These are phyloP conservation scores for Tolypocladium ovalisporum DNA, from an alignment of 2,329 filamentous ascomycete species.

Conservation along the genomic window DNA sequence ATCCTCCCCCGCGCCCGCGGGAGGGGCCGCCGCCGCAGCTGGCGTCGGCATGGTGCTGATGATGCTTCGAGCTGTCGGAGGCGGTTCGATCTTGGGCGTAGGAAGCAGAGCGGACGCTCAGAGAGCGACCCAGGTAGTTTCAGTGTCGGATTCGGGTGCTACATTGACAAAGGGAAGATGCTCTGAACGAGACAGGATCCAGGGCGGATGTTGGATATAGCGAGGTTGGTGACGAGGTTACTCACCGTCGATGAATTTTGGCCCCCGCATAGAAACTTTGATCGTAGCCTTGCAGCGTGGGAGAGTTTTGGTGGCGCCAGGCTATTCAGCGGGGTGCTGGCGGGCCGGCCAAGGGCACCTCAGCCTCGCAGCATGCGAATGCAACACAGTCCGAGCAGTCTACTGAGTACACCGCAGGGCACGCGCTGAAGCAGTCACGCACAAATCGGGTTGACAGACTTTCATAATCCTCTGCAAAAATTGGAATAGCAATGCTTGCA, in stretches of 20 bases:
- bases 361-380: neutral
- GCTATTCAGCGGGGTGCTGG: neutral
- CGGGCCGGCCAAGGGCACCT: neutral
- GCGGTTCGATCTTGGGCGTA: neutral
- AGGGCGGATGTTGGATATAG: neutral
- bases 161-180: neutral
- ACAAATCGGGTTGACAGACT: neutral
- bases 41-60: slow-evolving; percentile 16
- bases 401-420: neutral
- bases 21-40: slow-evolving; percentile 10
- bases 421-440: neutral
- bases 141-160: neutral
- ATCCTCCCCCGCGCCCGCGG: slow-evolving; percentile 15
- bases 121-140: neutral
- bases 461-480: neutral
- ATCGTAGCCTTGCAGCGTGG: neutral
- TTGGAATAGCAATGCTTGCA: neutral
- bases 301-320: neutral
- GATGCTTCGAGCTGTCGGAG: neutral
- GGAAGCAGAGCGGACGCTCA: neutral
- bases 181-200: neutral
- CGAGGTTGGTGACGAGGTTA: slow-evolving; percentile 1
- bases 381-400: neutral
- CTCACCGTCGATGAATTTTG: neutral
- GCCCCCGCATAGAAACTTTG: neutral